Conservation (phyloP, 805 yeast species). For the Sugiyamaella qingdaonensis region DNA sequence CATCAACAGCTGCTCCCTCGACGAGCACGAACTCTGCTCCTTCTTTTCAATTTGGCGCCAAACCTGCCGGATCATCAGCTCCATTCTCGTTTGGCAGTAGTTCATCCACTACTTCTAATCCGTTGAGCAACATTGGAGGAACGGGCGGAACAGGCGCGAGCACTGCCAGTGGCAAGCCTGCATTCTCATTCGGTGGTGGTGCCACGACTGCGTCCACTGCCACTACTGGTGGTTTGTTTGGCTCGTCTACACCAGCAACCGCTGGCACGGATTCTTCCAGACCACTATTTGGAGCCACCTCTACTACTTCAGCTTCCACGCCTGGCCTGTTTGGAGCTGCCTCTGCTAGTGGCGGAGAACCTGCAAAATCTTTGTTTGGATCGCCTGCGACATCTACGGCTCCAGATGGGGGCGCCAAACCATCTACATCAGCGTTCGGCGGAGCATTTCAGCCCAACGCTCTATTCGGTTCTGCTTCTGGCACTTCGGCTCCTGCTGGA, state of each 20-base stretch:
- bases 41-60: slow-evolving; percentile 19
- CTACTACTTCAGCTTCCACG: slow-evolving; percentile 10
- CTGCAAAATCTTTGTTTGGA: slow-evolving; percentile 29
- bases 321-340: slow-evolving; percentile 4
- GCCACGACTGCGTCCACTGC: slow-evolving; percentile 10
- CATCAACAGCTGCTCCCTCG: slow-evolving; percentile 8
- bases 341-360: slow-evolving; percentile 10
- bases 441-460: slow-evolving; percentile 14
- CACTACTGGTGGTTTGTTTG: background rate
- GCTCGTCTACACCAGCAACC: background rate
- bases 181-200: slow-evolving; percentile 20
- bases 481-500: background rate
- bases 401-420: slow-evolving; percentile 14
- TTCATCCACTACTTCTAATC: slow-evolving; percentile 5
- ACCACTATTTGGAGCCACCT: slow-evolving; percentile 13
- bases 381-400: slow-evolving; percentile 7
- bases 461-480: slow-evolving; percentile 13
- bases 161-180: slow-evolving; percentile 1
- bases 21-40: slow-evolving; percentile 9
- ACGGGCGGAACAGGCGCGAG: no score
- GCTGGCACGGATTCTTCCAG: slow-evolving; percentile 4
- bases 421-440: slow-evolving; percentile 19
- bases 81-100: slow-evolving; percentile 12
- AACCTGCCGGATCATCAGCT: slow-evolving; percentile 10
- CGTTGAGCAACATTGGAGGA: no score